phyloP scores from a whole-genome alignment of 176 grass and related monocot species.

The Dactylis glomerata region DNA sequence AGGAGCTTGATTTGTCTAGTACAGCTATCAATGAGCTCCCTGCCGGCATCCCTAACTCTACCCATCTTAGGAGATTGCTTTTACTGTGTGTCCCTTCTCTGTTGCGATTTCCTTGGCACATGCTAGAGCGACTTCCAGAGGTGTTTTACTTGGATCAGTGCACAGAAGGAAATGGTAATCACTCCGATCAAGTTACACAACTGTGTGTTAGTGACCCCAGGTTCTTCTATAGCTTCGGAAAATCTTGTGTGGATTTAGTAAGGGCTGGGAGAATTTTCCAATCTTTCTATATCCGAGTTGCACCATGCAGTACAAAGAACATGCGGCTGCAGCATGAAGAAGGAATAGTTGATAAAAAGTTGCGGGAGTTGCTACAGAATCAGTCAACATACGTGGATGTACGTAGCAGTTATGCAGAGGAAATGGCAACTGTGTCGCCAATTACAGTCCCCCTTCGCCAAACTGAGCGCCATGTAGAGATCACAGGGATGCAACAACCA shows the following conservation, averaged over 20 bases:
- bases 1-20: neutral
- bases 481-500: neutral
- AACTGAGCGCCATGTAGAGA: neutral
- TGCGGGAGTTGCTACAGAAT: neutral
- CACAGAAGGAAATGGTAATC: neutral
- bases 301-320: neutral
- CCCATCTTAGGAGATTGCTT: neutral
- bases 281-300: neutral
- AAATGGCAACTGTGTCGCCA: neutral
- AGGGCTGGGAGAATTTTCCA: neutral
- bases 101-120: conserved; percentile 22
- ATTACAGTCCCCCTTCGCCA: neutral
- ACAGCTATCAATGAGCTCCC: conserved; percentile 19
- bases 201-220: neutral
- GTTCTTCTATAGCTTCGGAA: neutral
- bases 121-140: neutral
- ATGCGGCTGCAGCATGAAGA: neutral
- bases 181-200: neutral
- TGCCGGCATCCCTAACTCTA: neutral
- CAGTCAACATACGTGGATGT: neutral
- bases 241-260: rapidly evolving
- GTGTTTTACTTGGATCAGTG: conserved; percentile 5
- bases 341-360: neutral
- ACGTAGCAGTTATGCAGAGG: rapidly evolving
- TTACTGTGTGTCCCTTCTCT: neutral